A percentile compares a stretch with the other conserved stretches of the same genome.
phyloP scores from a whole-genome alignment of 352 stramenopile species.

The Phytophthora macrochlamydospora region DNA sequence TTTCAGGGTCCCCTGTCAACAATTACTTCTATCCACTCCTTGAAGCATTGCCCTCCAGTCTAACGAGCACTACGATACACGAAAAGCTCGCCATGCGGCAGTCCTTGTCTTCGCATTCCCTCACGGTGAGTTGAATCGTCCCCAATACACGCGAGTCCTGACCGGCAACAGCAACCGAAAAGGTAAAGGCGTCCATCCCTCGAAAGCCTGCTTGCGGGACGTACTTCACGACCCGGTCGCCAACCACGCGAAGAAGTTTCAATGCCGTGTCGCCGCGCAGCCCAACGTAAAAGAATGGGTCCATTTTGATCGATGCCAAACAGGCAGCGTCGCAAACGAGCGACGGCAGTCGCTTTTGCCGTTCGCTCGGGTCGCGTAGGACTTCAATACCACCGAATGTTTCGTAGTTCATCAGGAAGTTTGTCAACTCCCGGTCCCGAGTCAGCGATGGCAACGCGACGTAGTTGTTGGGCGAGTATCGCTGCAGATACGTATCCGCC shows the following conservation, averaged over 20 bases:
- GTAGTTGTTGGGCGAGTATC: constrained; percentile 59
- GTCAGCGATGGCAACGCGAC: constrained; percentile 37
- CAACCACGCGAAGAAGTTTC: constrained; percentile 47
- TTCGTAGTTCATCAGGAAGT: constrained; percentile 58
- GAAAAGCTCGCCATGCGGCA: constrained; percentile 43
- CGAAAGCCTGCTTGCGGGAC: constrained; percentile 54
- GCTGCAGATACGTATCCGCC: constrained; percentile 52
- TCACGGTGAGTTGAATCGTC: constrained; percentile 62
- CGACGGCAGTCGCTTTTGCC: constrained; percentile 58
- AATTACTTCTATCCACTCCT: background rate
- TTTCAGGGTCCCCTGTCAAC: background rate
- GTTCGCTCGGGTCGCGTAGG: constrained; percentile 51
- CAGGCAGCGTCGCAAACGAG: constrained; percentile 54
- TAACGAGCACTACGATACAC: constrained; percentile 27
- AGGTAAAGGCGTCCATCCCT: constrained; percentile 66
- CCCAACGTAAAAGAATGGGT: constrained; percentile 66
- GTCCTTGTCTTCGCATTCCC: constrained; percentile 51
- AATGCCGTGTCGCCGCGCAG: constrained; percentile 52
- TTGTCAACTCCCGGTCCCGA: constrained; percentile 47
- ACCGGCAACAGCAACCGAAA: constrained; percentile 48
- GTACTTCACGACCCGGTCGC: constrained; percentile 61
- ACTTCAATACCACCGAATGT: constrained; percentile 52
- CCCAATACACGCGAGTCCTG: constrained; percentile 53
- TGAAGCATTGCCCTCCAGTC: background rate
- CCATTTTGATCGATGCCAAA: constrained; percentile 43